phyloP scores from a whole-genome alignment of 345 rosid species.

The Rhodamnia rubescens region DNA sequence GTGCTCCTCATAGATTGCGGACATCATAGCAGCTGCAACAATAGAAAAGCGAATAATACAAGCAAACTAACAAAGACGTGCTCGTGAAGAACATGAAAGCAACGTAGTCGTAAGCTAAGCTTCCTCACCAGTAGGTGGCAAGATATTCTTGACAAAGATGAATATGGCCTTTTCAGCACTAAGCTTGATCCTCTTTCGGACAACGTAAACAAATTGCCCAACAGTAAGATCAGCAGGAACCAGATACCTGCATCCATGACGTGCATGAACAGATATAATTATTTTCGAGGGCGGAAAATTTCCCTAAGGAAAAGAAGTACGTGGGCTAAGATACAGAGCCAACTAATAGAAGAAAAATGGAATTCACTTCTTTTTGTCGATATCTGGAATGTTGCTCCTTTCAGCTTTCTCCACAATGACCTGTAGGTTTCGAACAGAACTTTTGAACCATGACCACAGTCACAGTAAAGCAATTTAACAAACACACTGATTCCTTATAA shows the following conservation, averaged over 20 bases:
- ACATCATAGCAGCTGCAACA: constrained; percentile 54
- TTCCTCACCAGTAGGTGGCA: constrained; percentile 50
- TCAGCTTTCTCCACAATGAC: constrained; percentile 46
- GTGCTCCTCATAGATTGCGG: constrained; percentile 54
- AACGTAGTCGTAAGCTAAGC: neutral
- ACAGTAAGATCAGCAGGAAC: constrained; percentile 65
- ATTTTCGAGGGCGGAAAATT: neutral
- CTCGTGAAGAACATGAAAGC: neutral
- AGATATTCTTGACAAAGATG: constrained; percentile 49
- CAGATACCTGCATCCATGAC: constrained; percentile 27
- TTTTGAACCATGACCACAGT: neutral
- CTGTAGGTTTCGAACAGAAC: neutral
- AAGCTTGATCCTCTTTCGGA: constrained; percentile 60
- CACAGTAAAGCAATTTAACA: neutral
- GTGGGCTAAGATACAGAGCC: neutral
- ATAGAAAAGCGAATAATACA: neutral
- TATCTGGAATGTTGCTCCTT: constrained; percentile 37
- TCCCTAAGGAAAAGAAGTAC: neutral
- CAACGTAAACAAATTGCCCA: constrained; percentile 59
- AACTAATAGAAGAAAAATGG: neutral
- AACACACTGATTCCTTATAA: neutral
- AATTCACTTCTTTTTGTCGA: constrained; percentile 40
- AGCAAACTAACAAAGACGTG: neutral
- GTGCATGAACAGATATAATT: neutral
- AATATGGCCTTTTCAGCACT: constrained; percentile 64